Evolutionary conservation across 2,329 filamentous ascomycete species (phyloP).

Genomic region (Neoarthrinium moseri): DNA sequence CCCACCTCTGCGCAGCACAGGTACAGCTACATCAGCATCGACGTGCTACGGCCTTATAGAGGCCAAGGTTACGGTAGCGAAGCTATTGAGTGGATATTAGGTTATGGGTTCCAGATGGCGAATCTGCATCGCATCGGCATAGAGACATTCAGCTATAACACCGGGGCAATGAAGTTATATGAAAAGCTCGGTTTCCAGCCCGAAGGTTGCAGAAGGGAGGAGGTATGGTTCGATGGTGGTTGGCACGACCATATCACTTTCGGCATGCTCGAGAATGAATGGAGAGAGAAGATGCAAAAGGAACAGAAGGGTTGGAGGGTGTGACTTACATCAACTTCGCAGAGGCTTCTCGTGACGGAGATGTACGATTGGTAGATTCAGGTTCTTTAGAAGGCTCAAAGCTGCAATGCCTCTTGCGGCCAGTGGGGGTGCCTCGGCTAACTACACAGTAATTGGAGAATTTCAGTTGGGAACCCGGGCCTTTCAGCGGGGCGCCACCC

Average conservation of each 20-base stretch:
- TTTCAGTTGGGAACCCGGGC: no score
- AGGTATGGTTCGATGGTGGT: slow-evolving; percentile 30
- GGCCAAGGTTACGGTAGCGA: slow-evolving; percentile 35
- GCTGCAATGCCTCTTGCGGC: no score
- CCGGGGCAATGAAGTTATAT: slow-evolving; percentile 30
- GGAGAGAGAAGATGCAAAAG: slow-evolving; percentile 20
- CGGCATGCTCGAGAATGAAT: slow-evolving; percentile 33
- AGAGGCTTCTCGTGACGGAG: no score
- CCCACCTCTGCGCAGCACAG: slow-evolving; percentile 37
- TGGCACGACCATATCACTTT: slow-evolving; percentile 33
- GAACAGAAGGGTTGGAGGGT: slow-evolving; percentile 11
- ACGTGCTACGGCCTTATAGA: slow-evolving; percentile 25
- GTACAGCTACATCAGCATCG: slow-evolving; percentile 33
- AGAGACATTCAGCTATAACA: slow-evolving; percentile 29
- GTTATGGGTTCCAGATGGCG: slow-evolving; percentile 31
- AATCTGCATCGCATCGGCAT: slow-evolving; percentile 34
- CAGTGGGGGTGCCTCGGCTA: no score
- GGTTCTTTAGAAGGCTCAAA: no score
- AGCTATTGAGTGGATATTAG: slow-evolving; percentile 34
- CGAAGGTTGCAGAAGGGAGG: slow-evolving; percentile 31
- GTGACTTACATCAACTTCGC: no score
- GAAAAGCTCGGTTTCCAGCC: slow-evolving; percentile 31
- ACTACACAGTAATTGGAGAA: no score
- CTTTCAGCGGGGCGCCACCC: no score
- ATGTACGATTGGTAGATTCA: no score